Percentiles rank a stretch among this genome's conserved stretches.
Conservation (phyloP, 2,329 filamentous ascomycete genomes). For the Blumeria hordei region DNA sequence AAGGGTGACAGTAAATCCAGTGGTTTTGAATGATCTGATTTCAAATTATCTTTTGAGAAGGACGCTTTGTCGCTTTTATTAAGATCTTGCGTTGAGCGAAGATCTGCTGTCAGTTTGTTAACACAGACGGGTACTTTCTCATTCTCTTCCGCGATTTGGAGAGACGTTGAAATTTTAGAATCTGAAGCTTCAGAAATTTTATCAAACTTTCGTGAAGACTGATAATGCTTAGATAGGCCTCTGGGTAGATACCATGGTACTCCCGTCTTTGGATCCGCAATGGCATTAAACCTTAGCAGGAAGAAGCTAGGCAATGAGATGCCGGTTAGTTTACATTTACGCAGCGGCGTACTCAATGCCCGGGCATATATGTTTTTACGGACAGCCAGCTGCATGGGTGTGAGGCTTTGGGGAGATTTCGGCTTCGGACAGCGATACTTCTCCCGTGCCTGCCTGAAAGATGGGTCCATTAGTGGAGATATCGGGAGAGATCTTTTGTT, state of each 20-base stretch:
- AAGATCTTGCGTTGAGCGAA: background rate
- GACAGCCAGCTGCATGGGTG: constrained; percentile 29
- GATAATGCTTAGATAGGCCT: constrained; percentile 12
- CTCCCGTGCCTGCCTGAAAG: constrained; percentile 16
- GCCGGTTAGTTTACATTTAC: constrained; percentile 27
- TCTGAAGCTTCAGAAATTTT: background rate
- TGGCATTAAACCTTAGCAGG: constrained; percentile 33
- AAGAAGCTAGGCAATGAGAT: constrained; percentile 32
- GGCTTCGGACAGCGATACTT: constrained; percentile 10
- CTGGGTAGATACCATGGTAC: constrained; percentile 32
- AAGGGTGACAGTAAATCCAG: background rate
- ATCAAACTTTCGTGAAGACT: background rate
- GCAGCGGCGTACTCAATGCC: constrained; percentile 34
- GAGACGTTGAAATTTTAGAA: background rate
- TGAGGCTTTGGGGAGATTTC: constrained; percentile 16
- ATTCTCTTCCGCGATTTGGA: background rate
- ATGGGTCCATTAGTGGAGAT: constrained; percentile 23
- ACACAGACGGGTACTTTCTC: background rate
- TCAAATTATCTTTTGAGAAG: background rate
- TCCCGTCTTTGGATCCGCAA: constrained; percentile 27
- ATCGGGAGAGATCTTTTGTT: constrained; percentile 17
- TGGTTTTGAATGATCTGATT: background rate
- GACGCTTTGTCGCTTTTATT: background rate
- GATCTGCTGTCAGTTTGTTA: background rate
- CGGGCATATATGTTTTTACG: constrained; percentile 38